Conservation (phyloP, 148 eudicot genomes). For the Spergularia bocconei region DNA sequence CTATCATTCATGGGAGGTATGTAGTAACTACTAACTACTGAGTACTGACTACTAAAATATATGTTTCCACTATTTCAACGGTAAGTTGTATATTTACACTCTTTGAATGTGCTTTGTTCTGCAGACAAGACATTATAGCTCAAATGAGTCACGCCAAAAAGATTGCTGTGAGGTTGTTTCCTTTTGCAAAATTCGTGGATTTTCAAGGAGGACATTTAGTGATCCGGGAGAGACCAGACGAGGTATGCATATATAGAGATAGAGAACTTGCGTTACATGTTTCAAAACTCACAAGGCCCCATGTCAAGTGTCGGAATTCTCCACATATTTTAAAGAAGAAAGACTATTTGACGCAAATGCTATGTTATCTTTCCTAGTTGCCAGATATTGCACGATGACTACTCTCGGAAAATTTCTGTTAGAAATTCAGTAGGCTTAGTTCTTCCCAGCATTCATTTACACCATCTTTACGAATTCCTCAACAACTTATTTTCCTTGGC, state of each 20-base stretch:
- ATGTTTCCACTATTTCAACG: background rate
- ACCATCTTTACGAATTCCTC: background rate
- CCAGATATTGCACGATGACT: background rate
- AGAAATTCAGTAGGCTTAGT: background rate
- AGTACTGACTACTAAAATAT: background rate
- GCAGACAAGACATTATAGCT: slow-evolving; percentile 84
- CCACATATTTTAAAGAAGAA: too few relatives aligned
- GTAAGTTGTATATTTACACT: background rate
- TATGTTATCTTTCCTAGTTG: background rate
- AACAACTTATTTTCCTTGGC: slow-evolving; percentile 5
- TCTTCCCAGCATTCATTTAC: too few relatives aligned
- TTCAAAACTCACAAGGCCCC: too few relatives aligned
- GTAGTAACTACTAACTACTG: background rate
- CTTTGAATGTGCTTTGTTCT: background rate
- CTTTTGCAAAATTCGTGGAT: slow-evolving; percentile 83
- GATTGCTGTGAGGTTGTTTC: slow-evolving; percentile 76
- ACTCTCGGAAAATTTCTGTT: background rate
- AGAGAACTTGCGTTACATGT: background rate
- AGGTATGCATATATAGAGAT: slow-evolving; percentile 45
- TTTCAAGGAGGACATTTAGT: slow-evolving; percentile 92
- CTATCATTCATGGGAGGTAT: slow-evolving; percentile 97
- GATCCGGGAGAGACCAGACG: slow-evolving; percentile 93
- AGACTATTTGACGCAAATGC: too few relatives aligned
- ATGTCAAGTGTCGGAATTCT: too few relatives aligned
- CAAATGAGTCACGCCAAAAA: slow-evolving; percentile 73